Evolutionary conservation across 176 grass and related monocot species (phyloP).

Genomic region (Eleusine indica): DNA sequence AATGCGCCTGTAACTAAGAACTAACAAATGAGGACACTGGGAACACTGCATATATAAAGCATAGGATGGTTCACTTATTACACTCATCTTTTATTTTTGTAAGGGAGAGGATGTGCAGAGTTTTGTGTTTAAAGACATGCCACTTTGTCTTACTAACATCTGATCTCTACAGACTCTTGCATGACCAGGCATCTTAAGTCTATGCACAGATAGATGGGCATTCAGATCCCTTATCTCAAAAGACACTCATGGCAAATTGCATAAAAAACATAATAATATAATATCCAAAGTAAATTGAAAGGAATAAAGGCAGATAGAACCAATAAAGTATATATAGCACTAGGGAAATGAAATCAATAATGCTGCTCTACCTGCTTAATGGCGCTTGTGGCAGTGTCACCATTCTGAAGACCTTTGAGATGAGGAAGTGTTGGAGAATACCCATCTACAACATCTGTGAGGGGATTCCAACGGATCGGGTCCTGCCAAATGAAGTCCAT

Average conservation of each 20-base stretch:
- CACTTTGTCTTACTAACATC: slow-evolving; percentile 29
- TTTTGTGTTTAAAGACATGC: slow-evolving; percentile 23
- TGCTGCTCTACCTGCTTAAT: slow-evolving; percentile 84
- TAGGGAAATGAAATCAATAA: not conserved
- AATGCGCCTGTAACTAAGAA: slow-evolving; percentile 4
- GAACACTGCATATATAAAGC: not conserved
- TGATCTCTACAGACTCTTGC: not conserved
- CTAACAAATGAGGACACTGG: not conserved
- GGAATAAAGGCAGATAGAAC: slow-evolving; percentile 8
- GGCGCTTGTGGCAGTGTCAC: slow-evolving; percentile 98
- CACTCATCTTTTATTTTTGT: slow-evolving; percentile 13
- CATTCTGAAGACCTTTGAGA: slow-evolving; percentile 99
- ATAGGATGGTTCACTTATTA: slow-evolving; percentile 11
- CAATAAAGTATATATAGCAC: not conserved
- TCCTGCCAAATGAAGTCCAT: slow-evolving; percentile 66
- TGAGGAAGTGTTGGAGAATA: slow-evolving; percentile 99
- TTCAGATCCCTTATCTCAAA: slow-evolving; percentile 1
- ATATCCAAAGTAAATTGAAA: slow-evolving; percentile 20
- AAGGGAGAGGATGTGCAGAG: not conserved
- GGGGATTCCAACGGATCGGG: slow-evolving; percentile 95
- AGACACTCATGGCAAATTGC: slow-evolving; percentile 5
- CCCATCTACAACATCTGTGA: slow-evolving; percentile 94
- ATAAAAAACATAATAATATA: slow-evolving; percentile 13
- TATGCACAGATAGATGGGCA: not conserved
- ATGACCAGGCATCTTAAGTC: slow-evolving; percentile 6